Conservation (phyloP, 2,329 filamentous ascomycete species). For the Aspergillus spinulosporus region DNA sequence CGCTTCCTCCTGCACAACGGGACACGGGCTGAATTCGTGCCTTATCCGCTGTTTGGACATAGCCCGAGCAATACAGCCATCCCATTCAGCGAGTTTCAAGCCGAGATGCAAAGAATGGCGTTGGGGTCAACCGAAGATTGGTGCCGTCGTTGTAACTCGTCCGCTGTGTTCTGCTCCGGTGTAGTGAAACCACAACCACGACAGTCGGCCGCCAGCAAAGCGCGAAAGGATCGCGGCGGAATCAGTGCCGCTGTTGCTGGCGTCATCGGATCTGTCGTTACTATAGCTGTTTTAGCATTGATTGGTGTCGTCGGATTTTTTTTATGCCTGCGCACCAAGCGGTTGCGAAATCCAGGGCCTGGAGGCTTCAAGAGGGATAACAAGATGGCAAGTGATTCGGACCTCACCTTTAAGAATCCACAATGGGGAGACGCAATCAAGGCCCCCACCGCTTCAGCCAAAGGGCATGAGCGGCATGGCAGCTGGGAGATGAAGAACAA, state of each 20-base stretch:
- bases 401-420: slow-evolving; percentile 47
- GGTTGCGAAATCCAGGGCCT: slow-evolving; percentile 41
- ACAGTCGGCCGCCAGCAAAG: neutral
- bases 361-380: slow-evolving; percentile 58
- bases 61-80: slow-evolving; percentile 50
- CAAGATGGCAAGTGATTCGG: slow-evolving; percentile 57
- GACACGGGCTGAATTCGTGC: slow-evolving; percentile 40
- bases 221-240: slow-evolving; percentile 17
- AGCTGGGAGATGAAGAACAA: slow-evolving; percentile 58
- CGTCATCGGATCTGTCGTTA: slow-evolving; percentile 57
- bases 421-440: slow-evolving; percentile 41
- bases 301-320: slow-evolving; percentile 44
- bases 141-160: slow-evolving; percentile 52
- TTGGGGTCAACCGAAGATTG: slow-evolving; percentile 51
- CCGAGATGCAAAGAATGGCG: slow-evolving; percentile 46
- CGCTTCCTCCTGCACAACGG: slow-evolving; percentile 60
- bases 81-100: slow-evolving; percentile 53
- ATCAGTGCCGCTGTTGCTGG: slow-evolving; percentile 52
- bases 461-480: slow-evolving; percentile 54
- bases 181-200: slow-evolving; percentile 29
- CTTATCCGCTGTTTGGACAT: slow-evolving; percentile 55
- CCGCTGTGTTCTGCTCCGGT: slow-evolving; percentile 53
- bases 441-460: slow-evolving; percentile 34
- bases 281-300: slow-evolving; percentile 48
- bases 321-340: slow-evolving; percentile 50